Conservation (phyloP, 139 green algal species). For the Volvox africanus region DNA sequence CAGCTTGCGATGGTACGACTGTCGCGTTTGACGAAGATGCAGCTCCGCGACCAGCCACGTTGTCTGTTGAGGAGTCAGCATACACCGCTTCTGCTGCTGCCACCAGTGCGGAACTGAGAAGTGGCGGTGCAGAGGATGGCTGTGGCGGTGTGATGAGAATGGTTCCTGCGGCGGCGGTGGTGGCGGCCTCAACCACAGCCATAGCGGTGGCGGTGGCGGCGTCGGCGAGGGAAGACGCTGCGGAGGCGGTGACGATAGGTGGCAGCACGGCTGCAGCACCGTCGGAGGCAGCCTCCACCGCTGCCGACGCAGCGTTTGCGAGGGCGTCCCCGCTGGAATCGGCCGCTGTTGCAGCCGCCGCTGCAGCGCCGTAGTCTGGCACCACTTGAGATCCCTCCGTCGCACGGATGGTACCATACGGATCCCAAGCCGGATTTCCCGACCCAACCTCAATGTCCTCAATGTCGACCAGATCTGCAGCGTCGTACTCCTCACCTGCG, state of each 20-base stretch:
- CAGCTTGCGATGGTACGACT: too few species aligned
- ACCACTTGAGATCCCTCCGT: neutral
- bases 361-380: too few species aligned
- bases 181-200: neutral
- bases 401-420: constrained; percentile 3
- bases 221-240: neutral
- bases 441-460: neutral
- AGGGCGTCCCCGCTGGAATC: neutral
- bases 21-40: too few species aligned
- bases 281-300: neutral
- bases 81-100: neutral
- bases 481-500: too few species aligned
- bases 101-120: neutral
- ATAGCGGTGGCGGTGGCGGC: neutral
- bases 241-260: neutral
- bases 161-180: constrained; percentile 4
- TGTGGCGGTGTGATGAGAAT: neutral
- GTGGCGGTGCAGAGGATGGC: too few species aligned
- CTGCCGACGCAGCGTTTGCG: neutral
- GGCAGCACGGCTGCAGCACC: neutral
- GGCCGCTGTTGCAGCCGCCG: neutral
- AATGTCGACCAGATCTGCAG: neutral
- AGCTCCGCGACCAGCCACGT: too few species aligned
- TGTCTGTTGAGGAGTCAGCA: too few species aligned
- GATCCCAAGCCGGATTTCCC: neutral